phyloP scores from a whole-genome alignment of 2,329 filamentous ascomycete species.

The Ophiostoma ips region DNA sequence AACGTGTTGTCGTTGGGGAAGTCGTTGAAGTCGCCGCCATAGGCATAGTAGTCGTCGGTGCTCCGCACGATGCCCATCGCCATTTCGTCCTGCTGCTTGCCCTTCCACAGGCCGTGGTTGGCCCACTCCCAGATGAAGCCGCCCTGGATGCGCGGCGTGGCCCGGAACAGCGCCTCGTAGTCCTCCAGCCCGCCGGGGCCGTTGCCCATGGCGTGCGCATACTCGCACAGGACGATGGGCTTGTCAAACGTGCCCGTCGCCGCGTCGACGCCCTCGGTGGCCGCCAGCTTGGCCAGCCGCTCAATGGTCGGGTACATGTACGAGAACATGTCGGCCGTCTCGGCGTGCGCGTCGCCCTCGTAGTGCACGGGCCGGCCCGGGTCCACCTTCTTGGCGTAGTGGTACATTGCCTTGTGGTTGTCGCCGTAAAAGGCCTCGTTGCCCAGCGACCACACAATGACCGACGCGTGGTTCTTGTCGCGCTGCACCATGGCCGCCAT shows the following conservation, averaged over 20 bases:
- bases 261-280: conserved; percentile 26
- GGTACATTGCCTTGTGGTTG: conserved; percentile 55
- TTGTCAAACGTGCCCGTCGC: conserved; percentile 34
- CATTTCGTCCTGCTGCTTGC: conserved; percentile 25
- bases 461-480: conserved; percentile 56
- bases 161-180: conserved; percentile 50
- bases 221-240: conserved; percentile 46
- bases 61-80: conserved; percentile 8
- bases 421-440: conserved; percentile 61
- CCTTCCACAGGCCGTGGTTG: conserved; percentile 42
- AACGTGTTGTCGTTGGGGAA: conserved; percentile 46
- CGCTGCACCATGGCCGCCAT: conserved; percentile 49
- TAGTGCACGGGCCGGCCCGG: conserved; percentile 49
- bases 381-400: conserved; percentile 45
- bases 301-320: conserved; percentile 51
- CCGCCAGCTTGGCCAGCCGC: conserved; percentile 31
- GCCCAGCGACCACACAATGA: conserved; percentile 60
- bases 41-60: conserved; percentile 33
- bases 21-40: conserved; percentile 50
- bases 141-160: conserved; percentile 47
- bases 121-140: conserved; percentile 57
- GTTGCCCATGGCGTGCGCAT: conserved; percentile 57
- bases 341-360: conserved; percentile 46
- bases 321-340: conserved; percentile 50
- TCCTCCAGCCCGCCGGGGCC: conserved; percentile 56